Evolutionary conservation across 306 rosid genomes (phyloP), one percentile per base, ranked within the genome.

Genomic region (Delonix regia): DNA sequence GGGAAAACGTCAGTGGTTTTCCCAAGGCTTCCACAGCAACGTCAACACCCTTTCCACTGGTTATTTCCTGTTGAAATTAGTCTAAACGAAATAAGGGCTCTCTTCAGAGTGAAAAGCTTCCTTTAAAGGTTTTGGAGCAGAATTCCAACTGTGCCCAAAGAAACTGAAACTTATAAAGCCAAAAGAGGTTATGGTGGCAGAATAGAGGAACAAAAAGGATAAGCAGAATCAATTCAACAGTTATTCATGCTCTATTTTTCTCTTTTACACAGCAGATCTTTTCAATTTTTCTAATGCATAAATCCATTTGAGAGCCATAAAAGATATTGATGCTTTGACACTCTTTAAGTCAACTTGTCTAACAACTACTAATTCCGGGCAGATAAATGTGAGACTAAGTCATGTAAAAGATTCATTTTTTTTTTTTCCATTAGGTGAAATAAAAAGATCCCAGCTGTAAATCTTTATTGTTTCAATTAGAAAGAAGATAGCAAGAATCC

Each of bases 11-110:
- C 86, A 86, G 93, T 25, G 96, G 89, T 81, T 53, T 92, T 75
- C 99, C 99, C 71, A 95, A 86, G 78, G 99, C 99, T 90, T 95
- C 99, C 71, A 95, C 94, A 34, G 99, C 99, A 52, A 92, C 67
- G 38, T 95, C 99, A 70, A 92, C 99, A 15, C 99, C 99, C 83
- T 76, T 81, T 84, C 99, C 99, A 61, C 90, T 90, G 3, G 99
- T 95, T 77, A 92, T 89, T 91, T 95, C 98, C 99, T 95, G 92
- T 74, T 70, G 57, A 66, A 59, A 79, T 45, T 21, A 52, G 72
- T 22, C 71, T 49, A 55, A 73, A 59, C 14, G 79, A 75, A 49
- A 41, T 3, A 65, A 73, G 59, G 14, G 69, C 59, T 63, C 24
- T 78, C 22, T 41, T 24, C 9, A 57, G 34, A 60, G 30, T 44